Percentiles rank a stretch among this genome's conserved stretches.
These are phyloP conservation scores for Acer yangbiense DNA, from an alignment of 345 rosid genomes.

Conservation along the genomic window DNA sequence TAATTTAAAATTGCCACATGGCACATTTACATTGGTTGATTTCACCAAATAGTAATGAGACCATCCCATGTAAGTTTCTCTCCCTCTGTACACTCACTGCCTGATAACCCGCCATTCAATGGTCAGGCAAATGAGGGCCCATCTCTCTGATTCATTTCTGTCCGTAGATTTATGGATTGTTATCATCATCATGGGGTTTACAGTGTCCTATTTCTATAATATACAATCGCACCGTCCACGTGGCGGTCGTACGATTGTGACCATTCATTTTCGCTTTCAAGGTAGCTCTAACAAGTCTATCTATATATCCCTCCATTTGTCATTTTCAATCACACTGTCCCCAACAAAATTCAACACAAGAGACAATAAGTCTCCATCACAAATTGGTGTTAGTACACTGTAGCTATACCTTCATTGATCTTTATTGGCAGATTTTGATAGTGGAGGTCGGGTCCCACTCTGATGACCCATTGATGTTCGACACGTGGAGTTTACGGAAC, in stretches of 20 bases:
- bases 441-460: background rate
- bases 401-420: background rate
- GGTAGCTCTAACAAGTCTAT: background rate
- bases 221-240: conserved; percentile 26
- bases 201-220: background rate
- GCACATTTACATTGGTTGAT: too few species aligned
- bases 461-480: background rate
- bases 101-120: background rate
- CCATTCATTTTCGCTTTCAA: conserved; percentile 15
- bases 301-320: background rate
- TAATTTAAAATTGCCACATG: too few species aligned
- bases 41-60: too few species aligned
- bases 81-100: background rate
- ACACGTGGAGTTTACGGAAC: conserved; percentile 4
- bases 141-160: background rate
- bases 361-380: conserved; percentile 41
- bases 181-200: background rate
- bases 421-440: background rate
- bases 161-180: conserved; percentile 28
- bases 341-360: conserved; percentile 22
- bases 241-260: conserved; percentile 23
- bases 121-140: conserved; percentile 5
- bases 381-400: conserved; percentile 16
- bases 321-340: conserved; percentile 29
- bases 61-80: too few species aligned